These are phyloP conservation scores for Zopfochytrium polystomum DNA, from an alignment of 371 early-diverging fungal genomes.

Conservation along the genomic window DNA sequence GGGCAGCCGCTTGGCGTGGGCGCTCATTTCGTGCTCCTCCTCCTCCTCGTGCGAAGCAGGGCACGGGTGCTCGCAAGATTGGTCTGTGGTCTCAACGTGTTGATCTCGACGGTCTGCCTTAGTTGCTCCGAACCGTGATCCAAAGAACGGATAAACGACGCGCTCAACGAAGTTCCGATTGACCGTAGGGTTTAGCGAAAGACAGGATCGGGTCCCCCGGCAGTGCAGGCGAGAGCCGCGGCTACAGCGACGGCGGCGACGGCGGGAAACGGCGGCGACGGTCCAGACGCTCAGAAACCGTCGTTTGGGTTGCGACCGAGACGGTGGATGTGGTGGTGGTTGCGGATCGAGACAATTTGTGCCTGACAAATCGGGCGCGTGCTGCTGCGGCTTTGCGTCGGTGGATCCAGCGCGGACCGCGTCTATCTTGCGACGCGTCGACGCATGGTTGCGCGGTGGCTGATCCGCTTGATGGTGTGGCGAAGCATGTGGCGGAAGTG, in stretches of 20 bases:
- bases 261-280: neutral
- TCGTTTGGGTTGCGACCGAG: too few species aligned
- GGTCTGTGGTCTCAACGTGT: neutral
- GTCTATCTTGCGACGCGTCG: too few species aligned
- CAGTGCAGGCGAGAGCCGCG: slow-evolving; percentile 1
- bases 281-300: neutral
- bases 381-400: too few species aligned
- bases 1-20: slow-evolving; percentile 7
- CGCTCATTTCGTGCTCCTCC: slow-evolving; percentile 6
- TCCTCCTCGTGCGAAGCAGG: neutral
- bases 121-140: too few species aligned
- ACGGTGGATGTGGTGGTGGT: too few species aligned
- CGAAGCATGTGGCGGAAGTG: too few species aligned
- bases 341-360: too few species aligned
- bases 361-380: too few species aligned
- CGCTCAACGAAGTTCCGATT: neutral
- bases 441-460: too few species aligned
- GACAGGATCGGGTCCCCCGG: neutral
- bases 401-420: too few species aligned
- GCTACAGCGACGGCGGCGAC: neutral
- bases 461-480: too few species aligned
- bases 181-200: neutral
- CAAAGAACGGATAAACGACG: too few species aligned
- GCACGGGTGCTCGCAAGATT: neutral
- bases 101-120: neutral